Conservation (phyloP, 1,284 basidiomycete genomes). For the Cutaneotrichosporon cyanovorans region DNA sequence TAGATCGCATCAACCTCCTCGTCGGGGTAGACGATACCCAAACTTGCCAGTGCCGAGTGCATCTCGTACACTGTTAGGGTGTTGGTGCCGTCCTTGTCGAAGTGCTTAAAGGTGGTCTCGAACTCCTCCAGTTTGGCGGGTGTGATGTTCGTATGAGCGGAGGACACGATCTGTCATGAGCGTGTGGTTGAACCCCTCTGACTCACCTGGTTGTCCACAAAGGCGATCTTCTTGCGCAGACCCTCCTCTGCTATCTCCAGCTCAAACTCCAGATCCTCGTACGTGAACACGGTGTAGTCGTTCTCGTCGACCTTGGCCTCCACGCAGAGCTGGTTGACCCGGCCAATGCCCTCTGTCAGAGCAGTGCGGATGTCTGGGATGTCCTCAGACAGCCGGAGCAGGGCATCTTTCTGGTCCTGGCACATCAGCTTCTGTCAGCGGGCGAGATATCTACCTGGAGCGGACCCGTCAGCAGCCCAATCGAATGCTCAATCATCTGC, state of each 20-base stretch:
- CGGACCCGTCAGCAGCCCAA: conserved; percentile 68
- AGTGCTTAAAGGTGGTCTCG: conserved; percentile 94
- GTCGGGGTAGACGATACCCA: conserved; percentile 89
- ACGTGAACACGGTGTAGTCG: conserved; percentile 87
- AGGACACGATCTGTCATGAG: conserved; percentile 67
- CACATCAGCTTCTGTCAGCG: background rate
- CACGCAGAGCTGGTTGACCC: background rate
- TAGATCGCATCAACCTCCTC: conserved; percentile 82
- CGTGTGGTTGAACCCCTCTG: background rate
- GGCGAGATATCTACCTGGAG: conserved; percentile 56
- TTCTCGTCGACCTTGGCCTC: conserved; percentile 96
- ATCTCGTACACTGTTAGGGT: conserved; percentile 79
- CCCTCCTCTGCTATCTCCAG: conserved; percentile 72
- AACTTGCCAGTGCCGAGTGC: conserved; percentile 82
- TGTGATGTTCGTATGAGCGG: conserved; percentile 54
- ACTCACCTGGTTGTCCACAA: conserved; percentile 87
- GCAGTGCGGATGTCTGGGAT: conserved; percentile 6
- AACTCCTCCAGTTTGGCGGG: conserved; percentile 96
- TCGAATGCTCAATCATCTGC: conserved; percentile 62
- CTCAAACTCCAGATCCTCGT: conserved; percentile 85
- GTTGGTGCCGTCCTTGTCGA: conserved; percentile 87
- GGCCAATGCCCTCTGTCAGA: background rate
- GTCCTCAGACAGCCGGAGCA: conserved; percentile 23
- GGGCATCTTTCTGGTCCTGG: conserved; percentile 37
- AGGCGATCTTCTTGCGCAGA: conserved; percentile 80